Evolutionary conservation across 371 early-diverging fungal species (phyloP).

Genomic region (Actinomortierella ambigua): DNA sequence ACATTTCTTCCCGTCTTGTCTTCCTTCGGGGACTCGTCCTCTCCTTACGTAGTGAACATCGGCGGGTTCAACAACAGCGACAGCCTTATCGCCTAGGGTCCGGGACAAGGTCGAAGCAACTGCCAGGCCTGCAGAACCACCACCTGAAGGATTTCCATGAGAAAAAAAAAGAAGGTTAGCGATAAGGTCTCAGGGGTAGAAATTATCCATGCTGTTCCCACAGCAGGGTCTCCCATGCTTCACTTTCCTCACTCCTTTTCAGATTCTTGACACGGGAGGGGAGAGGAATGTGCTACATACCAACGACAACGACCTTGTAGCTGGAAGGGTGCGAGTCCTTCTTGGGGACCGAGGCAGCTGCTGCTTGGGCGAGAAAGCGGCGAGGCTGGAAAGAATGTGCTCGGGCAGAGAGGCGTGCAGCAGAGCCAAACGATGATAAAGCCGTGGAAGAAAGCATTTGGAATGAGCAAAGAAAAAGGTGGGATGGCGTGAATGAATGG

Average conservation of each 20-base stretch:
- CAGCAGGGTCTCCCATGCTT: background rate
- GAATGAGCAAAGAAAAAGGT: background rate
- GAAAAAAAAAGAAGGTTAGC: background rate
- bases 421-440: slow-evolving; percentile 26
- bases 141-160: slow-evolving; percentile 41
- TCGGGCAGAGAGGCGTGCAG: slow-evolving; percentile 19
- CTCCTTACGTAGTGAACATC: slow-evolving; percentile 72
- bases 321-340: slow-evolving; percentile 42
- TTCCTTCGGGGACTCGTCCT: background rate
- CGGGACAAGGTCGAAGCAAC: slow-evolving; percentile 69
- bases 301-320: slow-evolving; percentile 67
- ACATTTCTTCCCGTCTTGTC: slow-evolving; percentile 4
- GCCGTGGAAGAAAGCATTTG: slow-evolving; percentile 2
- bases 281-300: slow-evolving; percentile 8
- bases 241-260: background rate
- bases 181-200: background rate
- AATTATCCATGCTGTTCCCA: background rate
- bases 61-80: slow-evolving; percentile 84
- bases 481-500: background rate
- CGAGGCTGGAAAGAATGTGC: slow-evolving; percentile 36
- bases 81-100: slow-evolving; percentile 68
- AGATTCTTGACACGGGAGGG: no score
- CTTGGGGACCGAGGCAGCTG: slow-evolving; percentile 23
- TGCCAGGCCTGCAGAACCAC: slow-evolving; percentile 64
- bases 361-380: slow-evolving; percentile 40